phyloP scores from a whole-genome alignment of 495 filamentous ascomycete species.

The Pseudomonodictys pantanalensis region DNA sequence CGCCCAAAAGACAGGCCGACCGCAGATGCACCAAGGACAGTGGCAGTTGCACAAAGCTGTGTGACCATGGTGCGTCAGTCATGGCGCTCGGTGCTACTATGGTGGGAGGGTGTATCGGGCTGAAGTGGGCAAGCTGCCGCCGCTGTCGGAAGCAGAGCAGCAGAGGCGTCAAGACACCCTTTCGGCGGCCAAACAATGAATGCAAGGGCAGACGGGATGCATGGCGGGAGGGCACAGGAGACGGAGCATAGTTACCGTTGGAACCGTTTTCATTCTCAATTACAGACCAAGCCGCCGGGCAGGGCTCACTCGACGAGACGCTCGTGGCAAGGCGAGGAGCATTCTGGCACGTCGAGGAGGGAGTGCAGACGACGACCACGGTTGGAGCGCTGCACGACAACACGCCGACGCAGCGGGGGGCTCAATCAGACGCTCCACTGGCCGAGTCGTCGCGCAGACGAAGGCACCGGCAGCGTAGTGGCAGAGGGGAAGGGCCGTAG shows the following conservation, averaged over 20 bases:
- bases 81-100: conserved; percentile 15
- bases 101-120: conserved; percentile 15
- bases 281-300: conserved; percentile 23
- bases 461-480: conserved; percentile 5
- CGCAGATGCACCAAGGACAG: conserved; percentile 65
- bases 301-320: conserved; percentile 28
- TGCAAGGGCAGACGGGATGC: conserved; percentile 5
- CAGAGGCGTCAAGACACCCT: conserved; percentile 17
- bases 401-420: not conserved
- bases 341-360: conserved; percentile 30
- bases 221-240: not conserved
- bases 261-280: conserved; percentile 39
- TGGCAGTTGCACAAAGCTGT: conserved; percentile 70
- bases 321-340: conserved; percentile 31
- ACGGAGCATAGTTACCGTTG: conserved; percentile 30
- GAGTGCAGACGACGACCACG: conserved; percentile 15
- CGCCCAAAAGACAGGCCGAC: conserved; percentile 64
- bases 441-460: too few species aligned
- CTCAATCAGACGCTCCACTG: not conserved
- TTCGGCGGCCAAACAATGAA: conserved; percentile 21
- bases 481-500: not conserved
- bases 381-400: conserved; percentile 7
- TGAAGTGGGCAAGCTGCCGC: conserved; percentile 16
- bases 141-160: conserved; percentile 18
- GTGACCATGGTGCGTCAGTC: conserved; percentile 31